A percentile compares a stretch with the other conserved stretches of the same genome.
Evolutionary conservation across 2,329 filamentous ascomycete species (phyloP).

Genomic region (Graphiopsis chlorocephala): DNA sequence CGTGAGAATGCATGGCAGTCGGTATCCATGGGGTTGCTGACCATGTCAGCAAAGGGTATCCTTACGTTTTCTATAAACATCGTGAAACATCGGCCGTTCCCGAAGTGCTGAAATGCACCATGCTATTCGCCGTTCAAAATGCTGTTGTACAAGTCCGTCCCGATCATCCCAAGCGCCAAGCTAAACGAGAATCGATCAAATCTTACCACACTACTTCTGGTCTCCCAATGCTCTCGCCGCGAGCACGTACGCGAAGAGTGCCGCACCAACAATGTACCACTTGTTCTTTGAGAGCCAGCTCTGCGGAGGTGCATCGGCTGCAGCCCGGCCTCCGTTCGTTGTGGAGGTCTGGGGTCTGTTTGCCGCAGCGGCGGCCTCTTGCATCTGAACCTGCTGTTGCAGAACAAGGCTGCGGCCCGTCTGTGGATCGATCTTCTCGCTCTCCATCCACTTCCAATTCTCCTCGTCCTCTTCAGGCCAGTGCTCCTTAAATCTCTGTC

Average conservation of each 20-base stretch:
- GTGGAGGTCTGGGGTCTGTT: conserved; percentile 58
- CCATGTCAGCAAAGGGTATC: conserved; percentile 1
- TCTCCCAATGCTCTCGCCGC: conserved; percentile 70
- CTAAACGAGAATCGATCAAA: neutral
- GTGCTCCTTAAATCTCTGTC: conserved; percentile 81
- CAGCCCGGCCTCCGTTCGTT: conserved; percentile 74
- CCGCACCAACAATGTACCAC: conserved; percentile 65
- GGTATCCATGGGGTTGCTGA: neutral
- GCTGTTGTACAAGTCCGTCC: neutral
- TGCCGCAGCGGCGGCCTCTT: conserved; percentile 60
- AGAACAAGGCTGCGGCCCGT: conserved; percentile 57
- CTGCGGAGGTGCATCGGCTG: conserved; percentile 68
- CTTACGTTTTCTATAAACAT: neutral
- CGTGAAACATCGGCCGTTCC: neutral
- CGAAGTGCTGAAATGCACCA: neutral
- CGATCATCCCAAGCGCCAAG: conserved; percentile 6
- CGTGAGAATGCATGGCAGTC: neutral
- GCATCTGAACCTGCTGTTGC: conserved; percentile 50
- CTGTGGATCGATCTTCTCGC: conserved; percentile 71
- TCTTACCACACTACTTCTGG: conserved; percentile 15
- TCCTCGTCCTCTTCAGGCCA: conserved; percentile 87
- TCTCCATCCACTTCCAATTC: conserved; percentile 90
- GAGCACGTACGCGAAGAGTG: conserved; percentile 79
- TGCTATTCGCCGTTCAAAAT: neutral
- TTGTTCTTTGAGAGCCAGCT: conserved; percentile 82